These are phyloP conservation scores for Puccinia brachypodii DNA, from an alignment of 1,284 basidiomycete species.

Conservation along the genomic window DNA sequence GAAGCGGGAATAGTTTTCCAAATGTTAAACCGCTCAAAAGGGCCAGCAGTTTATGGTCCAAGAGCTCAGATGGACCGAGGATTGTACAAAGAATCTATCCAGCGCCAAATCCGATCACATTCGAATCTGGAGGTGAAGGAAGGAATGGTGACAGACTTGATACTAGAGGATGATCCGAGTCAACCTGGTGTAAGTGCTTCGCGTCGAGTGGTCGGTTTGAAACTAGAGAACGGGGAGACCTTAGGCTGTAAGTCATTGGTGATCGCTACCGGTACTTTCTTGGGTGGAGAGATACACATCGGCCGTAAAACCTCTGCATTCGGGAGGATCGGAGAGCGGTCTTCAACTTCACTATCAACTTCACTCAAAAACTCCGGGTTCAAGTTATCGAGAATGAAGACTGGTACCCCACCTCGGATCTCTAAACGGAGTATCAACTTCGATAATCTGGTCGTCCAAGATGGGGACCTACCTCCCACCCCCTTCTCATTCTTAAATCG, in stretches of 20 bases:
- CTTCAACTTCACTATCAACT: constrained; percentile 67
- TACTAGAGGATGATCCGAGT: constrained; percentile 64
- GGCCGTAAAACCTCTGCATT: constrained; percentile 76
- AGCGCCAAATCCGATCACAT: constrained; percentile 67
- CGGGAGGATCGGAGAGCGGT: constrained; percentile 74
- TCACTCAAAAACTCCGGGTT: constrained; percentile 75
- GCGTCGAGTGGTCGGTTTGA: constrained; percentile 7
- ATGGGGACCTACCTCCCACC: constrained; percentile 55
- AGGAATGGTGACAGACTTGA: constrained; percentile 75
- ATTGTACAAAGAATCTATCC: constrained; percentile 78
- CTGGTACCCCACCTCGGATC: constrained; percentile 81
- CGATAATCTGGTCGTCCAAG: constrained; percentile 63
- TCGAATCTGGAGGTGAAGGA: constrained; percentile 69
- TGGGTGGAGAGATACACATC: constrained; percentile 83
- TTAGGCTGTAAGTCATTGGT: constrained; percentile 77
- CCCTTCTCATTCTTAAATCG: constrained; percentile 52
- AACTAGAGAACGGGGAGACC: constrained; percentile 64
- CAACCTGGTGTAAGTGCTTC: not conserved
- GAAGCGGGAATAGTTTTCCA: constrained; percentile 83
- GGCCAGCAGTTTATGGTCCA: constrained; percentile 86
- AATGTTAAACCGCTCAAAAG: constrained; percentile 78
- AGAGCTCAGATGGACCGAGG: constrained; percentile 82
- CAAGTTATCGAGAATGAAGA: constrained; percentile 77
- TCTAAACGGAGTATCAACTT: constrained; percentile 72
- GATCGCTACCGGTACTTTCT: constrained; percentile 84